Evolutionary conservation across 75 land plant genomes (phyloP), one percentile per base, ranked within the genome.

Genomic region (Selaginella moellendorffii): DNA sequence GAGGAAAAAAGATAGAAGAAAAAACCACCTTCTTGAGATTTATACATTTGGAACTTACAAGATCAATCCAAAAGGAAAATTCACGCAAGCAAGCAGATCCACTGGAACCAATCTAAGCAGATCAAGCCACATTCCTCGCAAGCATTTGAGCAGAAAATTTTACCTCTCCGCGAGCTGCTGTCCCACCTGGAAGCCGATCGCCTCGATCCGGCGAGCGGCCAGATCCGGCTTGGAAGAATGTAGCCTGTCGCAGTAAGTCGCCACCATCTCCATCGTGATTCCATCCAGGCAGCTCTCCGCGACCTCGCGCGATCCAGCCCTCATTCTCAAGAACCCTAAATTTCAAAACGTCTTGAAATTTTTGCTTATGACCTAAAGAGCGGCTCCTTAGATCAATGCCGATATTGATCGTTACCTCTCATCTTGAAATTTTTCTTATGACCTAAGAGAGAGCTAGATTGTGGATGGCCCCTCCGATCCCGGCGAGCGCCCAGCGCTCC

Each of bases 161-260:
- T 71, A 86, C 90, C 90, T 70, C 68, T 89, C 96, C 54, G 83
- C 78, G 27, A 89, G 87, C 72, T 89, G 96, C 52, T 75, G 82
- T 31, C 96, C 96, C 66, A 89, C 96, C 68, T 89, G 96, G 67
- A 53, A 89, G 10, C 96, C 96, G 29, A 89, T 87, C 65, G 96
- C 80, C 54, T 87, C 96, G 68, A 89, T 83, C 56, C 96, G 68
- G 5, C 96, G 80, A 30, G 87, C 96, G 9, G 96, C 92, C 36
- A 89, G 87, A 28, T 89, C 96, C 1, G 84, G 92, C 68, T 86
- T 83, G 61, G 71, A 65, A 70, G n/a, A 70, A 58, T 64, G 52
- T 54, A 64, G 66, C 1, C 66, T 58, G 24, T 65, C 54, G 79
- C 75, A 81, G 75, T 83, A 89, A 0, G 87, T 71, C 1, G 86